Evolutionary conservation across 2,329 filamentous ascomycete genomes (phyloP), one percentile per base, ranked within the genome.

Genomic region (Botrytis pseudocinerea): DNA sequence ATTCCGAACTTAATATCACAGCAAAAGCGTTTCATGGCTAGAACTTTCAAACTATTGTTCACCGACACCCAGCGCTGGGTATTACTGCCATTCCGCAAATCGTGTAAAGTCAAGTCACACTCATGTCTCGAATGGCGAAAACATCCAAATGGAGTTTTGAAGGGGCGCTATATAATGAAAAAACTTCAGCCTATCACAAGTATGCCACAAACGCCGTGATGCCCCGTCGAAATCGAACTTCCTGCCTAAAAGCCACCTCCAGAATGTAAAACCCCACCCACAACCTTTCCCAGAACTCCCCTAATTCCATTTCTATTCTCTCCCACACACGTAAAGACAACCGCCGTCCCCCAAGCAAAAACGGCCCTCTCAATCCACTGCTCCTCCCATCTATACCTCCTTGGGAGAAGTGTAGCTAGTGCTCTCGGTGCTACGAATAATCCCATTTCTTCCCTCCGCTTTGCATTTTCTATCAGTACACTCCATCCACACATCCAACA

Each of bases 371-470:
- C 92, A 69, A 88, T 85, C 89, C 90, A 91, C 83, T 91, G 87
- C 82, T 90, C 86, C 78, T 89, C 83, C 73, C 82, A 78, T 3
- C 82, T 80, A 81, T 96, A 97, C 59, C 88, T 85, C 74, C 93
- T 84, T 10, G 94, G 93, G 25, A 97, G 82, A 74, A 95, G 81
- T 0, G 92, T 93, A 14, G 92, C 92, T 75, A 93, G 84, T 22
- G 93, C 94, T 75, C 93, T 86, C 0, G 94, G 94, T 32, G 92
- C 89, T 61, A 96, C 93, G 80, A 97, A 97, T 57, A 96, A 85
- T 14, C 91, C 89, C 79, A 97, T 87, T 79, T 97, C 93, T 78
- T 92, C 90, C 73, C 91, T 85, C 75, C 92, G 87, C 63, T 85
- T 84, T 8, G 86, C 78, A 79, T 81, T 88, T 85, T 97, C 94